A percentile compares a stretch with the other conserved stretches of the same genome.
These are phyloP conservation scores for Phaffomyces thermotolerans DNA, from an alignment of 805 yeast species.

Conservation along the genomic window DNA sequence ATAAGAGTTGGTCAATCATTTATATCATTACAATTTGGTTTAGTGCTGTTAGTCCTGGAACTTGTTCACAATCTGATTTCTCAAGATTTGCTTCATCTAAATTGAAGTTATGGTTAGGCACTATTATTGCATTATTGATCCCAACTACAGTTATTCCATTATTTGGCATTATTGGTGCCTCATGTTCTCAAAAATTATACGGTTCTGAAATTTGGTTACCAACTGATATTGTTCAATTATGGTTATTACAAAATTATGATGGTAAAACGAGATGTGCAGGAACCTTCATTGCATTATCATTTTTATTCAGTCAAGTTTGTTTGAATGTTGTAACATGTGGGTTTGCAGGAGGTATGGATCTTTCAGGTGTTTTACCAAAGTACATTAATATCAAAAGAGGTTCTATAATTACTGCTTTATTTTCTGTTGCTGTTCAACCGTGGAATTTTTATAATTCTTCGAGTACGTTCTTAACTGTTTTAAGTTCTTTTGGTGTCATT, in stretches of 20 bases:
- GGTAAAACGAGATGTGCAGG: slow-evolving; percentile 30
- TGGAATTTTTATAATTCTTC: slow-evolving; percentile 31
- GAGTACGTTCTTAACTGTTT: slow-evolving; percentile 26
- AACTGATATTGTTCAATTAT: slow-evolving; percentile 24
- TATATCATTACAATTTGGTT: slow-evolving; percentile 28
- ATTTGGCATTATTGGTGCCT: slow-evolving; percentile 37
- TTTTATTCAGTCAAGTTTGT: slow-evolving; percentile 26
- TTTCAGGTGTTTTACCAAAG: slow-evolving; percentile 20
- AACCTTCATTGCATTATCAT: slow-evolving; percentile 28
- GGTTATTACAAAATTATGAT: slow-evolving; percentile 26
- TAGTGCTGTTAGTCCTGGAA: slow-evolving; percentile 26
- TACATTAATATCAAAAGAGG: slow-evolving; percentile 31
- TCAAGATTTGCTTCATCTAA: slow-evolving; percentile 28
- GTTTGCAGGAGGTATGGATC: slow-evolving; percentile 28
- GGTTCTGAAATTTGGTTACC: slow-evolving; percentile 32
- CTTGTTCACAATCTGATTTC: slow-evolving; percentile 30
- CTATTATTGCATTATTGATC: slow-evolving; percentile 23
- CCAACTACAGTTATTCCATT: slow-evolving; percentile 37
- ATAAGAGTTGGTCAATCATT: slow-evolving; percentile 27
- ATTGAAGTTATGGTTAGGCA: slow-evolving; percentile 17
- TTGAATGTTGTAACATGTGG: slow-evolving; percentile 29
- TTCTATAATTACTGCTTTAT: slow-evolving; percentile 23
- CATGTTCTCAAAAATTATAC: slow-evolving; percentile 30
- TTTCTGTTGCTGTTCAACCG: slow-evolving; percentile 30
- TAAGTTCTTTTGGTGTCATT: slow-evolving; percentile 30